Evolutionary conservation across 768 basidiomycete genomes (phyloP), one percentile per base, ranked within the genome.

Genomic region (Termitomyces sp.): DNA sequence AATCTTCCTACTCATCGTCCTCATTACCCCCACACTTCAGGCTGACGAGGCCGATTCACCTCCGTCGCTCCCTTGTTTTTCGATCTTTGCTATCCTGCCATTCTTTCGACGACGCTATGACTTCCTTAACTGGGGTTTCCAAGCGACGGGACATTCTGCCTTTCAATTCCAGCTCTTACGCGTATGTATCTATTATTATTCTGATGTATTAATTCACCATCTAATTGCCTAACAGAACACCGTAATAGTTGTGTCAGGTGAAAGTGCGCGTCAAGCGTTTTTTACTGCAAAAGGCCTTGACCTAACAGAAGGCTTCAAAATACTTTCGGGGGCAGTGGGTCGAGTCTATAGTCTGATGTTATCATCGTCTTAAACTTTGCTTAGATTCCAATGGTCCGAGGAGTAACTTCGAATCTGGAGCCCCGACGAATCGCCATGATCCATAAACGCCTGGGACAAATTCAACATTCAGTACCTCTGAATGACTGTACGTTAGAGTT

Each of bases 301-400:
- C 69, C 78, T 91, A 50, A 85, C 83, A 42, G 87, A 89, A 73
- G 89, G 87, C 5, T 91, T 89, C 76, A 87, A 84, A 64, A 80
- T 88, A 64, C 78, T 91, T 59, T 87, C 86, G 50, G 89, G 88
- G 50, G 87, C 86, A 54, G 89, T 90, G 67, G 61, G 86, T 81
- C 30, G 52, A 40, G 57, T 56, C 51, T 55, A 53, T 60, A 47
- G 56, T 45, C 30, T 61, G 57, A 52, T 54, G 48, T 35, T 57
- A 52, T 57, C 64, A 38, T 57, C 55, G 48, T 56, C 30, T 64
- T 67, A 48, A 64, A 59, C 53, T 55, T 56, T 53, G 35, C 26
- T 10, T 17, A 90, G 88, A 85, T 91, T 60, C 88, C 89, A 60
- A 82, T 87, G 77, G 79, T 89, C 62, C 79, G 78, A 63, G 87